A percentile compares a stretch with the other conserved stretches of the same genome.
These are phyloP conservation scores for Medicago truncatula DNA, from an alignment of 306 rosid genomes.

Conservation along the genomic window DNA sequence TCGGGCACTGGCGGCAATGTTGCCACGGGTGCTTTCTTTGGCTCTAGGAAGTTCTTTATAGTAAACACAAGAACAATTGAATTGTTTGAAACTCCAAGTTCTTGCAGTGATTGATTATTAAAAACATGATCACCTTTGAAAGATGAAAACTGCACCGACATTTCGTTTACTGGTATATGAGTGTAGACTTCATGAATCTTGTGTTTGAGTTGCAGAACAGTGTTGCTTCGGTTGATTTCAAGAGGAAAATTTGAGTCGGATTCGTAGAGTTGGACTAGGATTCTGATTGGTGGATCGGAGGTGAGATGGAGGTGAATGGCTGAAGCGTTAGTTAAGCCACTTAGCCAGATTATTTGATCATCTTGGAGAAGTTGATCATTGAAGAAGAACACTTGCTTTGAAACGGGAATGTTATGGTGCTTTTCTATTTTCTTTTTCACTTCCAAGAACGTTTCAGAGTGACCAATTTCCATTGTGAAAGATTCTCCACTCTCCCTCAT, in stretches of 20 bases:
- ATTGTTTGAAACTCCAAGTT: too few relatives aligned
- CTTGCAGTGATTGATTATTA: too few relatives aligned
- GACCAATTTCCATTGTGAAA: constrained; percentile 58
- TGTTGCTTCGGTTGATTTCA: too few relatives aligned
- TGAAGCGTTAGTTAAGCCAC: neutral
- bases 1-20: neutral
- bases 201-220: too few relatives aligned
- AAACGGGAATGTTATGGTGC: constrained; percentile 42
- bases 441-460: constrained; percentile 56
- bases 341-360: neutral
- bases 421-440: constrained; percentile 66
- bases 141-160: too few relatives aligned
- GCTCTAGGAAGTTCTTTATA: neutral
- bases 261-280: neutral
- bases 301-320: neutral
- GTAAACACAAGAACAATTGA: too few relatives aligned
- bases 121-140: too few relatives aligned
- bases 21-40: neutral
- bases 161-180: too few relatives aligned
- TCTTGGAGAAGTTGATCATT: constrained; percentile 51
- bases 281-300: neutral
- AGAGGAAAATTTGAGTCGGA: too few relatives aligned
- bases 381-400: constrained; percentile 62
- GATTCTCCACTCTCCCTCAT: constrained; percentile 41
- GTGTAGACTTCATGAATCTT: too few relatives aligned